Base-by-base conservation (phyloP, 148 eudicot species). In the Chenopodium berlandieri region DNA sequence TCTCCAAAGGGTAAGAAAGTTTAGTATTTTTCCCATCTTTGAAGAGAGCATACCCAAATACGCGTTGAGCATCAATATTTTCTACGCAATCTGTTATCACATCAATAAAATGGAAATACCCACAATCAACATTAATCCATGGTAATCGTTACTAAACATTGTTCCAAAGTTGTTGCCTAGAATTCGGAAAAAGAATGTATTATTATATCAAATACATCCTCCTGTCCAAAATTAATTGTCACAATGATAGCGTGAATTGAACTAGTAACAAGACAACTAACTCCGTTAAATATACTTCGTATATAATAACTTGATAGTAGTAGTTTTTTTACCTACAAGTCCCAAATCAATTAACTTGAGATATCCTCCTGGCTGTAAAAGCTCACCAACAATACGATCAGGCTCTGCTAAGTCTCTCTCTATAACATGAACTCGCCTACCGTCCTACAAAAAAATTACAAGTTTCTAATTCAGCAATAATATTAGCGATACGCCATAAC, bases 311-410 rank as follows among this genome's bases (percentile, higher is more conserved):
- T 40, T 40, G 44, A 40, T 6, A 40, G 7, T 46, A 13, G 46
- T 14, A 40, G 20, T 7, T 48, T 25, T 25, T 4, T 46, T 83
- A 94, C 98, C 98, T 91, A 91, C 88, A 78, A 94, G 87, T 40
- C 92, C 98, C 83, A 94, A 79, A 78, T 94, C 98, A 34, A 90
- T 86, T 67, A 94, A 86, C 76, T 88, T 92, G 71, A 94, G 94
- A 75, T 88, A 94, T 58, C 98, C 98, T 54, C 96, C 95, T 30
- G 97, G 97, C 71, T 93, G 97, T 37, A 94, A 86, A 80, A 94
- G 88, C 86, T 92, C 97, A 14, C 97, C 97, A 77, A 94, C 97
- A 79, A 94, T 94, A 40, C 97, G 83, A 78, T 94, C 97, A 22
- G 87, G 98, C 90, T 91, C 94, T 9, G 90, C 89, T 83, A 94